Percentiles rank a stretch among this genome's conserved stretches.
Conservation (phyloP, 2,329 filamentous ascomycete species). For the Elsinoe arachidis region DNA sequence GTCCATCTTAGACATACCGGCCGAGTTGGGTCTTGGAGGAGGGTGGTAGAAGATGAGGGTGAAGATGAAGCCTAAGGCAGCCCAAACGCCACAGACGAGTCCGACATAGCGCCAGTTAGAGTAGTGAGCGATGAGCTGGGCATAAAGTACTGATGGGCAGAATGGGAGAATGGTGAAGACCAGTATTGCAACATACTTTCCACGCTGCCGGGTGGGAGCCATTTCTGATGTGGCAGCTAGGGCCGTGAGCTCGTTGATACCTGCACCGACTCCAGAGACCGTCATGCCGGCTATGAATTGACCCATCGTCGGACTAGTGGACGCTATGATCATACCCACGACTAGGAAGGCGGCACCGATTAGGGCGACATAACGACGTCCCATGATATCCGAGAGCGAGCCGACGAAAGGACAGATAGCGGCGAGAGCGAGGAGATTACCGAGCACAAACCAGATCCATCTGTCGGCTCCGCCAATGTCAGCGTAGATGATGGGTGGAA, state of each 20-base stretch:
- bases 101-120: conserved; percentile 50
- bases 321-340: conserved; percentile 51
- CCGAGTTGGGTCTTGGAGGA: conserved; percentile 38
- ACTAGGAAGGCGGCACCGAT: conserved; percentile 47
- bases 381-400: conserved; percentile 54
- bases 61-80: conserved; percentile 43
- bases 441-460: conserved; percentile 48
- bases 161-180: conserved; percentile 57
- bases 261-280: conserved; percentile 56
- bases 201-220: conserved; percentile 56
- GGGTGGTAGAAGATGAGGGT: conserved; percentile 47
- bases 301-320: conserved; percentile 51
- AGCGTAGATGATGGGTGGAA: conserved; percentile 48
- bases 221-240: conserved; percentile 60
- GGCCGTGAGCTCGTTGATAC: conserved; percentile 60
- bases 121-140: conserved; percentile 45
- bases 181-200: conserved; percentile 52
- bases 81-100: conserved; percentile 45
- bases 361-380: conserved; percentile 52
- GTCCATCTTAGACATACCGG: conserved; percentile 32
- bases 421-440: conserved; percentile 48
- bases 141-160: conserved; percentile 53
- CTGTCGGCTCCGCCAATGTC: conserved; percentile 52
- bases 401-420: conserved; percentile 58
- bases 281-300: conserved; percentile 54